Evolutionary conservation across 306 rosid genomes (phyloP), one percentile per base, ranked within the genome.

Genomic region (Trifolium pratense): DNA sequence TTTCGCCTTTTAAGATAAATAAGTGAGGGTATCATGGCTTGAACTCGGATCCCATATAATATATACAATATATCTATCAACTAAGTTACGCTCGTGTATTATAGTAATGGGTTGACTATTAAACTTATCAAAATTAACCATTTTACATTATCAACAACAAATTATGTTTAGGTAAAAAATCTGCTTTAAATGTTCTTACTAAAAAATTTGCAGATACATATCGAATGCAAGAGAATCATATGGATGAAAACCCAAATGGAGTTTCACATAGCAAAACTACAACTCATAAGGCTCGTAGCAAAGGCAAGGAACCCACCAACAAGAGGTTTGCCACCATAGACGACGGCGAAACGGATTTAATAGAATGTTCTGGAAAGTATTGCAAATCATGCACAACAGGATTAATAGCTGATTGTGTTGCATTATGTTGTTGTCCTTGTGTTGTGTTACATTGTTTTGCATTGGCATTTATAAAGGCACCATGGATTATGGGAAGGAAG

Each of bases 371-470:
- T 0, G 85, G 87, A 9, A 77, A 82, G 80, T 75, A 72, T 26
- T 87, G 92, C 73, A 37, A 70, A 21, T 84, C 97, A 36, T 87
- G 97, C 84, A 76, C 85, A 4, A 89, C 85, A 8, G 88, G 88
- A 0, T 16, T 83, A 60, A 43, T 91, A 7, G 87, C 91, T 0
- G 97, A 91, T 17, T 91, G 97, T 48, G 92, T 91, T 51, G 95
- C 95, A 0, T 68, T 91, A 17, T 87, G 92, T 56, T 91, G 97
- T 82, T 91, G 97, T 39, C 97, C 95, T 1, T 91, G 92, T 42
- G 92, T 87, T 0, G 83, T 91, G 63, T 34, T 91, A 39, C 87
- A 85, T 78, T 80, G 90, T 26, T 75, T 89, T 5, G 84, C 87
- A 0, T 63, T 89, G 60, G 89, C 91, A 0, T 70, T 91, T 29